These are phyloP conservation scores for Aspergillus felis DNA, from an alignment of 2,329 filamentous ascomycete species.

Conservation along the genomic window DNA sequence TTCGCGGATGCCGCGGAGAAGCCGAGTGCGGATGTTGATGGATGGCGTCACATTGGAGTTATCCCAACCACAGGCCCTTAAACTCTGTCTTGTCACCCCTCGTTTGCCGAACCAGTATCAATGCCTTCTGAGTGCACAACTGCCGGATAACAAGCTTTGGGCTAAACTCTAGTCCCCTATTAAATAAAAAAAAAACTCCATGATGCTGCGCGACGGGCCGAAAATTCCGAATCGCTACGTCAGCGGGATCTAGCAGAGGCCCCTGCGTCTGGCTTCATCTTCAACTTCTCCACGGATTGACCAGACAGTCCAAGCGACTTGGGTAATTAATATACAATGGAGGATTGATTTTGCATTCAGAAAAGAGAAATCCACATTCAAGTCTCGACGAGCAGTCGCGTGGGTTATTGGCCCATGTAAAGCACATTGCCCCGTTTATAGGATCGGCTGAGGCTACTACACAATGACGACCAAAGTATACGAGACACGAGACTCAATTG, in stretches of 20 bases:
- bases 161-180: neutral
- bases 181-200: neutral
- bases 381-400: neutral
- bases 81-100: too few species aligned
- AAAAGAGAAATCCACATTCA: neutral
- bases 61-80: neutral
- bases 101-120: neutral
- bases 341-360: neutral
- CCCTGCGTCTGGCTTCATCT: neutral
- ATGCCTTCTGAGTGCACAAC: neutral
- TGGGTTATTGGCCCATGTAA: neutral
- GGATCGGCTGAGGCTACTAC: too few species aligned
- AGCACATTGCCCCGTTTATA: neutral
- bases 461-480: neutral
- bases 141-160: neutral
- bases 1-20: neutral
- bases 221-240: neutral
- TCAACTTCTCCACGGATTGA: too few species aligned
- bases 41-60: neutral
- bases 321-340: neutral
- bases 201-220: neutral
- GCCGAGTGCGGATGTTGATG: neutral
- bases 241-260: neutral
- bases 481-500: slow-evolving; percentile 26
- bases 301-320: too few species aligned